These are phyloP conservation scores for Pythium apleroticum DNA, from an alignment of 352 stramenopile species.

Conservation along the genomic window DNA sequence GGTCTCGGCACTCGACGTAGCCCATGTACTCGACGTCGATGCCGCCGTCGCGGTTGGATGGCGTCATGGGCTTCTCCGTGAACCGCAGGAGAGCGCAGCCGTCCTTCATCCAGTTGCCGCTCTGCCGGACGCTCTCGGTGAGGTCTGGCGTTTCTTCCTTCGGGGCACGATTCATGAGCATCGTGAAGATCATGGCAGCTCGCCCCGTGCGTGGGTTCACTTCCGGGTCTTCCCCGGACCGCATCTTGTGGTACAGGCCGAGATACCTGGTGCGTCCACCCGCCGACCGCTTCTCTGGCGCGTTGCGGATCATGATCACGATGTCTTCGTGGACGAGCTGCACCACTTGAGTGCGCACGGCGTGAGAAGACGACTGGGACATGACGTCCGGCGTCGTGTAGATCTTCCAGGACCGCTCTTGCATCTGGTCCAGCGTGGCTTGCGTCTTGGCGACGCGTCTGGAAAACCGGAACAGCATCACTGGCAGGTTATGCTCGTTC, in stretches of 20 bases:
- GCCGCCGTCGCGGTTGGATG: conserved; percentile 8
- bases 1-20: conserved; percentile 18
- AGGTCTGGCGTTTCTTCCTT: conserved; percentile 13
- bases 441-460: conserved; percentile 5
- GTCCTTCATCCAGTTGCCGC: conserved; percentile 25
- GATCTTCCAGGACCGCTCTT: conserved; percentile 23
- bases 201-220: conserved; percentile 2
- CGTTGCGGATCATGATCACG: conserved; percentile 27
- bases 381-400: conserved; percentile 21
- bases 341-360: conserved; percentile 21
- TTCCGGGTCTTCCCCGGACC: conserved; percentile 1
- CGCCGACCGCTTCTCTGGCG: conserved; percentile 17
- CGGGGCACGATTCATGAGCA: conserved; percentile 24
- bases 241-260: conserved; percentile 21
- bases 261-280: conserved; percentile 18
- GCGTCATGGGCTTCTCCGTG: conserved; percentile 15
- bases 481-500: conserved; percentile 11
- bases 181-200: conserved; percentile 18
- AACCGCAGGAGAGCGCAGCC: conserved; percentile 24
- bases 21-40: conserved; percentile 34
- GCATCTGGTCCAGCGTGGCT: conserved; percentile 8
- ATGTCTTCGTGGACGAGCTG: conserved; percentile 29
- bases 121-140: not conserved
- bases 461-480: conserved; percentile 27
- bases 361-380: conserved; percentile 10